phyloP scores from a whole-genome alignment of 2,329 filamentous ascomycete genomes.

The Cercospora beticola region DNA sequence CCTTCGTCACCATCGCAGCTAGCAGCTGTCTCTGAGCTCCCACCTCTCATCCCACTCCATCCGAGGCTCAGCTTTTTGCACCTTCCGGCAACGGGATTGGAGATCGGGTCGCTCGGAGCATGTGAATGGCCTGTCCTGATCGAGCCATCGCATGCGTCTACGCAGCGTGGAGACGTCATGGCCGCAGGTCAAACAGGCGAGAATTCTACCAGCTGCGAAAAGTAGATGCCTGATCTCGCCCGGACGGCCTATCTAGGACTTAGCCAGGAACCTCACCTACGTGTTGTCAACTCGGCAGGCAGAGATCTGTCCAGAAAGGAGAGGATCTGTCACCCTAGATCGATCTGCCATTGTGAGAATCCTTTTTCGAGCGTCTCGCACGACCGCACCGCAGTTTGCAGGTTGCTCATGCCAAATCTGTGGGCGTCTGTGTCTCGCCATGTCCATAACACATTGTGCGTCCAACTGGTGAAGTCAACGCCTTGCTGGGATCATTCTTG shows the following conservation, averaged over 20 bases:
- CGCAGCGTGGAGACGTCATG: not conserved
- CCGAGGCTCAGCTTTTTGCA: not conserved
- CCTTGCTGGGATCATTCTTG: conserved; percentile 2
- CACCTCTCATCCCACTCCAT: not conserved
- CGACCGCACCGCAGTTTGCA: not conserved
- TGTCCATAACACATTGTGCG: not conserved
- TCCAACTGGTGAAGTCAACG: not conserved
- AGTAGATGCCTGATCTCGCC: not conserved
- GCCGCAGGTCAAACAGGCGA: not conserved
- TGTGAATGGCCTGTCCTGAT: not conserved
- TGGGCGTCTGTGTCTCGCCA: not conserved
- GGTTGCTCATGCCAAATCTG: not conserved
- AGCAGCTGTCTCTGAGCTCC: not conserved
- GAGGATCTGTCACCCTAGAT: too few relatives aligned
- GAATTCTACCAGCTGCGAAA: not conserved
- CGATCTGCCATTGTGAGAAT: too few relatives aligned
- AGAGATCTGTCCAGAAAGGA: too few relatives aligned
- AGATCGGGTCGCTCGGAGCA: not conserved
- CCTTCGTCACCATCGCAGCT: conserved; percentile 2
- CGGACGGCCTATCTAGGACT: not conserved
- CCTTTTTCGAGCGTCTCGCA: too few relatives aligned
- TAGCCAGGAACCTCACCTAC: not conserved
- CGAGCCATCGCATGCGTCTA: not conserved
- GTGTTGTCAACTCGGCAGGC: too few relatives aligned
- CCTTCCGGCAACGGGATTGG: not conserved